These are phyloP conservation scores for Wakefieldia striispora DNA, from an alignment of 768 basidiomycete species.

Conservation along the genomic window DNA sequence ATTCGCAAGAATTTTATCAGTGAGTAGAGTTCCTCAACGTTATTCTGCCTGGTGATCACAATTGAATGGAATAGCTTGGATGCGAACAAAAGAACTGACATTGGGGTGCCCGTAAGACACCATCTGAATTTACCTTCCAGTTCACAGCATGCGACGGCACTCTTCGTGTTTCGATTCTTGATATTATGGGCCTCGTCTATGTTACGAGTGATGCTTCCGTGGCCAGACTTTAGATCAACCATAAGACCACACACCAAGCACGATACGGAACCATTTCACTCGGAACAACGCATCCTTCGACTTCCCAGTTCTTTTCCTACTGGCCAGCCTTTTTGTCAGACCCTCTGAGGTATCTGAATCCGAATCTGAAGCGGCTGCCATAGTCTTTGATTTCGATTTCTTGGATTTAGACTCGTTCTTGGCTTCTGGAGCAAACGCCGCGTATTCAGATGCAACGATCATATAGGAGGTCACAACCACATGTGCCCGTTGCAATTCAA, in stretches of 20 bases:
- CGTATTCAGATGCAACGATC: conserved; percentile 78
- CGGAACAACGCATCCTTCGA: conserved; percentile 66
- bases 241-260: conserved; percentile 58
- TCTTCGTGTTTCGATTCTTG: conserved; percentile 81
- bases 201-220: neutral
- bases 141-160: conserved; percentile 73
- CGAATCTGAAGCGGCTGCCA: conserved; percentile 27
- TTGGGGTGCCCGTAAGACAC: conserved; percentile 85
- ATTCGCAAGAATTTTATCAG: conserved; percentile 86
- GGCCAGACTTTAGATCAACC: neutral
- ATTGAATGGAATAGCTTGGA: neutral
- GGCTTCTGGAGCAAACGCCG: conserved; percentile 43
- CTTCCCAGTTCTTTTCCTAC: conserved; percentile 45
- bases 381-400: conserved; percentile 36
- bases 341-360: conserved; percentile 38
- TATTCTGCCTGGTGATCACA: conserved; percentile 66
- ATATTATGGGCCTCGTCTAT: conserved; percentile 95
- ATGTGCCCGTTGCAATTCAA: conserved; percentile 50
- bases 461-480: conserved; percentile 89
- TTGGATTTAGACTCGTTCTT: conserved; percentile 57
- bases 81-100: conserved; percentile 38
- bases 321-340: conserved; percentile 39
- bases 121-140: conserved; percentile 80
- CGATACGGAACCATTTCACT: conserved; percentile 80
- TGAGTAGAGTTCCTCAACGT: conserved; percentile 84